Evolutionary conservation across 495 filamentous ascomycete species (phyloP).

Genomic region (Achaetomiella virescens): DNA sequence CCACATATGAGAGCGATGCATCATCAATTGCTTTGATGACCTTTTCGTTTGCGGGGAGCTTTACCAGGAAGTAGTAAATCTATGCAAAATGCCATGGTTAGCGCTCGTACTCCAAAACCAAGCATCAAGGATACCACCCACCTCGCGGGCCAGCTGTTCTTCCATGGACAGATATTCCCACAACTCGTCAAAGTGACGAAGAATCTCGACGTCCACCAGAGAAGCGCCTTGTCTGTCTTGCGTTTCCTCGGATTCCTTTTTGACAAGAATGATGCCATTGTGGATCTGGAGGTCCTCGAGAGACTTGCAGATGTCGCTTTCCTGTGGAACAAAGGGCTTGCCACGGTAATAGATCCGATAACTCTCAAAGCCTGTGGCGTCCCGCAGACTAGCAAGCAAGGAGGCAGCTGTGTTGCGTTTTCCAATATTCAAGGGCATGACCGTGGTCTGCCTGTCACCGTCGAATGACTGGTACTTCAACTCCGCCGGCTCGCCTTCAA

Average conservation of each 20-base stretch:
- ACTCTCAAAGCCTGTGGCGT: constrained; percentile 64
- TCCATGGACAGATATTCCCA: constrained; percentile 75
- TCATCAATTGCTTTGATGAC: constrained; percentile 54
- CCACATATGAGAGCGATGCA: constrained; percentile 43
- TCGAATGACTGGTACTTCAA: constrained; percentile 71
- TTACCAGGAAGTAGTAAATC: constrained; percentile 68
- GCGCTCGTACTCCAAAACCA: neutral
- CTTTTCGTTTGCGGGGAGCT: constrained; percentile 63
- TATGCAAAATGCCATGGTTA: constrained; percentile 29
- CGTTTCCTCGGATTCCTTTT: constrained; percentile 34
- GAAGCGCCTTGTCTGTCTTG: constrained; percentile 38
- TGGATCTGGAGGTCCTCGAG: constrained; percentile 53
- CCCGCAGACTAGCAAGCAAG: constrained; percentile 55
- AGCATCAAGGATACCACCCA: constrained; percentile 26
- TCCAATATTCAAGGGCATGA: constrained; percentile 56
- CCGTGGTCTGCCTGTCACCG: constrained; percentile 48
- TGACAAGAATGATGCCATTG: constrained; percentile 58
- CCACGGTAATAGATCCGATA: constrained; percentile 52
- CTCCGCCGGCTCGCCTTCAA: constrained; percentile 54
- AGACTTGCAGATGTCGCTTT: constrained; percentile 44
- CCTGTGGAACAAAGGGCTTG: constrained; percentile 40
- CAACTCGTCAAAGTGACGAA: constrained; percentile 79
- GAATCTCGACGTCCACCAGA: constrained; percentile 64
- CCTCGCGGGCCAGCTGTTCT: constrained; percentile 63
- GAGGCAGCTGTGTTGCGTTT: constrained; percentile 63